A percentile compares a stretch with the other conserved stretches of the same genome.
Evolutionary conservation across 129 eudicot genomes (phyloP).

Genomic region (sunflower (Helianthus annuus)): HanXRQr2.0-SUNRISE NC_035433.2:46785197-46785696

Average conservation of each 20-base stretch:
- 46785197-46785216: slow-evolving; percentile 70
- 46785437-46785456: slow-evolving; percentile 46
- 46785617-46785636: too few relatives aligned
- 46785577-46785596: too few relatives aligned
- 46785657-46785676: too few relatives aligned
- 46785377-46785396: slow-evolving; percentile 61
- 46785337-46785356: slow-evolving; percentile 69
- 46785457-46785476: slow-evolving; percentile 59
- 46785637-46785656: too few relatives aligned
- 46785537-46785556: too few relatives aligned
- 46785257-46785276: slow-evolving; percentile 68
- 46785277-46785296: slow-evolving; percentile 75
- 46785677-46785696: too few relatives aligned
- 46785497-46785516: slow-evolving; percentile 73
- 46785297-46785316: slow-evolving; percentile 58
- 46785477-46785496: slow-evolving; percentile 65
- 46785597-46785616: too few relatives aligned
- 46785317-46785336: slow-evolving; percentile 71
- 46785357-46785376: slow-evolving; percentile 63
- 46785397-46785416: background rate
- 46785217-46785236: slow-evolving; percentile 67
- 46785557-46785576: too few relatives aligned
- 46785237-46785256: slow-evolving; percentile 58
- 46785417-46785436: slow-evolving; percentile 5
- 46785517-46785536: slow-evolving; percentile 62